These are phyloP conservation scores for Corymbia maculata DNA, from an alignment of 345 rosid species.

Conservation along the genomic window DNA sequence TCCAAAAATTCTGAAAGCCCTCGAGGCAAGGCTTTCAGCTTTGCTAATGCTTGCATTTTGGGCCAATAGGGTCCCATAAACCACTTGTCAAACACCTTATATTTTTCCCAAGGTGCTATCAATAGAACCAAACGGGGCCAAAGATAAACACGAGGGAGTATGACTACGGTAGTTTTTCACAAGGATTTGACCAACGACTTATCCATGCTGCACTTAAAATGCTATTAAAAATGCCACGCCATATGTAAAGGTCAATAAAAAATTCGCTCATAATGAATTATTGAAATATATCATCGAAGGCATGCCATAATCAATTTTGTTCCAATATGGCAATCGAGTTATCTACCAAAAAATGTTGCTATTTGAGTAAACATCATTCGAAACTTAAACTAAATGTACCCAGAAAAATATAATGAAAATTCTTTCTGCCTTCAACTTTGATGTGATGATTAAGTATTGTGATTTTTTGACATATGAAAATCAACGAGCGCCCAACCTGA, in stretches of 20 bases:
- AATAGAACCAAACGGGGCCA: too few relatives aligned
- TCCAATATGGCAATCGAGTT: not conserved
- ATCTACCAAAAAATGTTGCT: too few relatives aligned
- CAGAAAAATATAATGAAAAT: too few relatives aligned
- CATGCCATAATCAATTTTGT: not conserved
- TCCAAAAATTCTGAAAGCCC: too few relatives aligned
- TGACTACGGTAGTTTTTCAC: not conserved
- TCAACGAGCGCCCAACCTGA: not conserved
- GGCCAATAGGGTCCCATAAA: too few relatives aligned
- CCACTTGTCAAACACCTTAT: too few relatives aligned
- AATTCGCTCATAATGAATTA: not conserved
- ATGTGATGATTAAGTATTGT: not conserved
- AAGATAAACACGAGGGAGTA: not conserved
- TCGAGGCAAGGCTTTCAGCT: too few relatives aligned
- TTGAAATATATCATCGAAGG: too few relatives aligned
- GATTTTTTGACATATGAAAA: not conserved
- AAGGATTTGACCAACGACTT: not conserved
- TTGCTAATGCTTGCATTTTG: too few relatives aligned
- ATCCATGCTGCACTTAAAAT: not conserved
- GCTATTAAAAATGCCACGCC: not conserved
- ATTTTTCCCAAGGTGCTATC: too few relatives aligned
- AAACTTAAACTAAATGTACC: fast-evolving
- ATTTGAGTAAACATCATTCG: too few relatives aligned
- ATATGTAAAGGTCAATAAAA: not conserved
- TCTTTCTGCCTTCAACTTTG: not conserved